These are phyloP conservation scores for Zygoascus sp. DNA, from an alignment of 1,139 yeast species.

Conservation along the genomic window DNA sequence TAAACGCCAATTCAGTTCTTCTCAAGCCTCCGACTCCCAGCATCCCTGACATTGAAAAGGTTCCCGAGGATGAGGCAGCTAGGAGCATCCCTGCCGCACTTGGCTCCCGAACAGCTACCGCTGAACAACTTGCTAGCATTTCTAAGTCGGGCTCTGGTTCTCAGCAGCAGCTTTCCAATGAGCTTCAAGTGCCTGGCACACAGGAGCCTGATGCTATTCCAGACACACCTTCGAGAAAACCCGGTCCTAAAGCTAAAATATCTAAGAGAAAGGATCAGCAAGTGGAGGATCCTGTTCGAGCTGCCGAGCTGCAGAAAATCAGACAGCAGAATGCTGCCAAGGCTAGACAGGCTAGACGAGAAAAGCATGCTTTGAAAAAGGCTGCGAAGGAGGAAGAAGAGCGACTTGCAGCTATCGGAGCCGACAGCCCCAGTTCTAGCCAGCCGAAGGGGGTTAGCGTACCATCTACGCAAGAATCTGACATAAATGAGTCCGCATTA, in stretches of 20 bases:
- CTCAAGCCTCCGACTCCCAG: slow-evolving; percentile 13
- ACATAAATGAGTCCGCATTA: not conserved
- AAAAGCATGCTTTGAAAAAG: not conserved
- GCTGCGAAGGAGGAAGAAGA: not conserved
- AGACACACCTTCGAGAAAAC: not conserved
- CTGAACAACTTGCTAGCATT: slow-evolving; percentile 6
- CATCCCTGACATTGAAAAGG: slow-evolving; percentile 4
- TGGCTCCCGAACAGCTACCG: slow-evolving; percentile 8
- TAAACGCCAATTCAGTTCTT: slow-evolving; percentile 10
- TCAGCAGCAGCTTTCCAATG: not conserved
- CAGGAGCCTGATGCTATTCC: not conserved
- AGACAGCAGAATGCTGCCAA: not conserved
- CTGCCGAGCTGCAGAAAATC: not conserved
- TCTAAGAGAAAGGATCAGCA: not conserved
- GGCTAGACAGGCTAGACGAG: not conserved
- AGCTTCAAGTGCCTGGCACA: not conserved
- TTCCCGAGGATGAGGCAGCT: slow-evolving; percentile 3
- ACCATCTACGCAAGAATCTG: not conserved
- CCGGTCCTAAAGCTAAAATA: not conserved
- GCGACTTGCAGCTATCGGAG: not conserved
- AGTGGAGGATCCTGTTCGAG: not conserved
- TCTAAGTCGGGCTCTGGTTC: slow-evolving; percentile 4
- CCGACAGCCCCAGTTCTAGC: not conserved
- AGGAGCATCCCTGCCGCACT: slow-evolving; percentile 6
- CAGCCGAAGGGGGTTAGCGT: too few species aligned